Percentiles rank a stretch among this genome's conserved stretches.
These are phyloP conservation scores for Arachis stenosperma DNA, from an alignment of 306 rosid species.

Conservation along the genomic window DNA sequence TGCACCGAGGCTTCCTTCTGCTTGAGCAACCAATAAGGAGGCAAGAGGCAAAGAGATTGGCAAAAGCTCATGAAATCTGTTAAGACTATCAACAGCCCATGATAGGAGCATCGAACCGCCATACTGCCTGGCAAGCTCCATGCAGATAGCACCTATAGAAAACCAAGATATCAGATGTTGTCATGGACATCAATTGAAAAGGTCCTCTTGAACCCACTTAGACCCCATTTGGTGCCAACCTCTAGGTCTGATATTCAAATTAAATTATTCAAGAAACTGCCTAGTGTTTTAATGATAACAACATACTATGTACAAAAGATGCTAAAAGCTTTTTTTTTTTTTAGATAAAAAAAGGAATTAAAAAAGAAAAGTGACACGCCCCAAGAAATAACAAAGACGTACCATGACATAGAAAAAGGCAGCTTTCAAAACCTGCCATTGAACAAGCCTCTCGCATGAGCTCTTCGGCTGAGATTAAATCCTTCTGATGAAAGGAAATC, in stretches of 20 bases:
- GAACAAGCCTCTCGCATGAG: conserved; percentile 74
- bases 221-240: conserved; percentile 5
- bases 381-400: conserved; percentile 38
- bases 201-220: background rate
- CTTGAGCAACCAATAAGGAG: conserved; percentile 76
- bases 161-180: conserved; percentile 25
- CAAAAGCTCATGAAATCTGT: conserved; percentile 59
- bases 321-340: background rate
- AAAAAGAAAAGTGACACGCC: conserved; percentile 16
- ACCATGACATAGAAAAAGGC: conserved; percentile 83
- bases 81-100: conserved; percentile 66
- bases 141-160: conserved; percentile 69
- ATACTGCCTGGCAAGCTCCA: conserved; percentile 72
- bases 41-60: conserved; percentile 66
- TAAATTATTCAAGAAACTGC: conserved; percentile 9
- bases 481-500: conserved; percentile 56
- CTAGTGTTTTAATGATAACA: conserved; percentile 11
- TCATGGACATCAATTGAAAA: conserved; percentile 4
- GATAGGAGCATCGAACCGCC: conserved; percentile 48
- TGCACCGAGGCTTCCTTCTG: conserved; percentile 82
- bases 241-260: conserved; percentile 22
- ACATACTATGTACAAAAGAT: background rate
- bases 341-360: background rate
- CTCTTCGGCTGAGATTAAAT: conserved; percentile 73
- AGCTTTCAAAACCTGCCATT: conserved; percentile 64